phyloP scores from a whole-genome alignment of 768 basidiomycete species.

The Phaeolepiota aurea region DNA sequence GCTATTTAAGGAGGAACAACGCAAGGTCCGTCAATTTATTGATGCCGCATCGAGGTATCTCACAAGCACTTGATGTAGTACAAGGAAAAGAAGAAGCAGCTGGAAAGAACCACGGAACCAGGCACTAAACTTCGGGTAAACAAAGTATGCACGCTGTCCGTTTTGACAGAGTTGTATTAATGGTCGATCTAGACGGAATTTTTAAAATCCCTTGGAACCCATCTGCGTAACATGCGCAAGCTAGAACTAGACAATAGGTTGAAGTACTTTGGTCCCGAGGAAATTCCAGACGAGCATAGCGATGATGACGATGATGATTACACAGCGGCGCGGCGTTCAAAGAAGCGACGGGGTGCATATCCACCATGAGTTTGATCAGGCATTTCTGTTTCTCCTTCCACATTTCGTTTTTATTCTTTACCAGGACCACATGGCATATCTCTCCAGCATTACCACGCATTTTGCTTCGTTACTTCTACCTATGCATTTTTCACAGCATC shows the following conservation, averaged over 20 bases:
- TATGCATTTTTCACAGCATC: neutral
- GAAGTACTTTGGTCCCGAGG: slow-evolving; percentile 18
- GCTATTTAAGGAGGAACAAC: slow-evolving; percentile 57
- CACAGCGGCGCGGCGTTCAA: slow-evolving; percentile 21
- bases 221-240: slow-evolving; percentile 55
- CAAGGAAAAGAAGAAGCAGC: slow-evolving; percentile 51
- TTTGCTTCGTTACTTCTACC: neutral
- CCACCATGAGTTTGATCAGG: slow-evolving; percentile 2
- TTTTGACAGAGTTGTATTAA: neutral
- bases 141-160: slow-evolving; percentile 36
- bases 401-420: neutral
- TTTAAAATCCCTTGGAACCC: slow-evolving; percentile 48
- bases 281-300: slow-evolving; percentile 28
- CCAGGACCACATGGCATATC: neutral
- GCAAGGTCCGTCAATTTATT: slow-evolving; percentile 40
- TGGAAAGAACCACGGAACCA: slow-evolving; percentile 33
- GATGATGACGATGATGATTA: slow-evolving; percentile 51
- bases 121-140: slow-evolving; percentile 42
- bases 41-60: neutral
- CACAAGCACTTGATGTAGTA: slow-evolving; percentile 30
- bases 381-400: slow-evolving; percentile 4
- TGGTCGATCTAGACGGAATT: slow-evolving; percentile 51
- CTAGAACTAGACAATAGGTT: slow-evolving; percentile 42
- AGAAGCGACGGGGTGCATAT: slow-evolving; percentile 20
- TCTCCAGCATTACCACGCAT: neutral